Evolutionary conservation across 257 asterid genomes (phyloP).

Genomic region (Nicotiana noctiflora): DNA sequence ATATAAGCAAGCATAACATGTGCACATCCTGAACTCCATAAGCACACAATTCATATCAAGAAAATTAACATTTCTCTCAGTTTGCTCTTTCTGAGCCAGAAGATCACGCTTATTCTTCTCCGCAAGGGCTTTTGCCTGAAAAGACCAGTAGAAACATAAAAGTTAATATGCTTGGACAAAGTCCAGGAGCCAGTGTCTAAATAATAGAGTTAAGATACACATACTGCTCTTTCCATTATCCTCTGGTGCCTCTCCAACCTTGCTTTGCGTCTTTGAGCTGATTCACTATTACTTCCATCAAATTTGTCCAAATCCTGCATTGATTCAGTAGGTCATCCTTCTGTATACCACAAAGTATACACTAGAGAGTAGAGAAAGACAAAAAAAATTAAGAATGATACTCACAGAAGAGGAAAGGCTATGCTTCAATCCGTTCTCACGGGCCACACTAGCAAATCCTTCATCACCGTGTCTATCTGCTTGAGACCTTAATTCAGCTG

Average conservation of each 20-base stretch:
- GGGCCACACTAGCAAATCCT: constrained; percentile 36
- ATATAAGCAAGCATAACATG: background rate
- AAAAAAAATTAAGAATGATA: constrained; percentile 12
- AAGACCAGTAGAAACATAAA: constrained; percentile 12
- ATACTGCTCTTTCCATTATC: constrained; percentile 95
- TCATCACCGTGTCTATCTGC: constrained; percentile 35
- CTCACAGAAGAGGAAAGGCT: constrained; percentile 86
- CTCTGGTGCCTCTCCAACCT: constrained; percentile 94
- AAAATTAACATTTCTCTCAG: constrained; percentile 76
- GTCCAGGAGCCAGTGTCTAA: constrained; percentile 16
- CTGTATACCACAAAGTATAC: constrained; percentile 7
- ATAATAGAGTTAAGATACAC: constrained; percentile 14
- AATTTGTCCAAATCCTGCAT: constrained; percentile 70
- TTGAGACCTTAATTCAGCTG: constrained; percentile 34
- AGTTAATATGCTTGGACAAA: constrained; percentile 6
- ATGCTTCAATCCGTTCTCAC: constrained; percentile 61
- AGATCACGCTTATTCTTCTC: constrained; percentile 93
- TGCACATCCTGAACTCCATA: background rate
- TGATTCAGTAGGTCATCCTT: constrained; percentile 19
- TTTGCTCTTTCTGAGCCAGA: constrained; percentile 94
- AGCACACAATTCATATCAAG: background rate
- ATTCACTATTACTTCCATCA: constrained; percentile 47
- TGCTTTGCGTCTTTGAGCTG: constrained; percentile 91
- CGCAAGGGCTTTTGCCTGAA: constrained; percentile 91
- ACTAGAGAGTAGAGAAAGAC: too few relatives aligned